Conservation (phyloP, 371 early-diverging fungal species). For the Mortierella sp. region DNA sequence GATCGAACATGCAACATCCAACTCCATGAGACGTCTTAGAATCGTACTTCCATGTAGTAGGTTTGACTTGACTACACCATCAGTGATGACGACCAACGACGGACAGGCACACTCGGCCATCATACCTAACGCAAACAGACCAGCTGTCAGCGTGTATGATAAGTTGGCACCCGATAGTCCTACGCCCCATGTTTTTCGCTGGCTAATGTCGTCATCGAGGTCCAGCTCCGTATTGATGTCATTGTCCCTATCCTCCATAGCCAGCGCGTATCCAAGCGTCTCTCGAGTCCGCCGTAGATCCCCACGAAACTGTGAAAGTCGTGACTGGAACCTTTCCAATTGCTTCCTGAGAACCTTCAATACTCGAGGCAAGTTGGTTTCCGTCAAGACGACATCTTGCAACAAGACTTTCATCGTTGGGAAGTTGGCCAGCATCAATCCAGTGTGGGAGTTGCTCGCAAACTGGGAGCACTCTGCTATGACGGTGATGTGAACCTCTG, state of each 20-base stretch:
- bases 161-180: slow-evolving; percentile 67
- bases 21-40: slow-evolving; percentile 63
- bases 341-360: slow-evolving; percentile 63
- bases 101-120: slow-evolving; percentile 75
- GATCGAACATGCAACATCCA: slow-evolving; percentile 77
- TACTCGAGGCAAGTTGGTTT: slow-evolving; percentile 58
- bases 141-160: slow-evolving; percentile 74
- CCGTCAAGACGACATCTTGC: slow-evolving; percentile 68
- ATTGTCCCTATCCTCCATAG: slow-evolving; percentile 59
- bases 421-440: slow-evolving; percentile 66
- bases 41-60: slow-evolving; percentile 57
- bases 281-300: slow-evolving; percentile 53
- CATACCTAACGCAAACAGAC: slow-evolving; percentile 73
- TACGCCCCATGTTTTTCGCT: slow-evolving; percentile 67
- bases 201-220: slow-evolving; percentile 44
- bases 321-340: slow-evolving; percentile 67
- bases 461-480: slow-evolving; percentile 80
- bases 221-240: slow-evolving; percentile 49
- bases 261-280: slow-evolving; percentile 61
- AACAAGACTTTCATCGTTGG: slow-evolving; percentile 76
- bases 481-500: slow-evolving; percentile 76
- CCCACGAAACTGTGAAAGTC: slow-evolving; percentile 66
- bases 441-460: slow-evolving; percentile 68
- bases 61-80: slow-evolving; percentile 84
- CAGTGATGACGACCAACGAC: slow-evolving; percentile 80